Base-by-base conservation (phyloP, 306 rosid genomes). In the Abrus precatorius region DNA sequence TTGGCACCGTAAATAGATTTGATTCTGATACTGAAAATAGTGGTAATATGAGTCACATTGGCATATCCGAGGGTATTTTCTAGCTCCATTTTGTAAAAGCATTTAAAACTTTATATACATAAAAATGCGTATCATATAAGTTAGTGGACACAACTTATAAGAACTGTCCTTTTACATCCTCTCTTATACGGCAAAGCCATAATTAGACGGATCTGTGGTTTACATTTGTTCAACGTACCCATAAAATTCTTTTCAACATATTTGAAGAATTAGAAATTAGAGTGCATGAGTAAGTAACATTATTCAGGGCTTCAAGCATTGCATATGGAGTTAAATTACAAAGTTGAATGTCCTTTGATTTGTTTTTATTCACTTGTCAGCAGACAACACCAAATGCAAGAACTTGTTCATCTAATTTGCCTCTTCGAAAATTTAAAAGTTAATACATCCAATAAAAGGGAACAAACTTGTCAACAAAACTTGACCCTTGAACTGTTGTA, bases 401-500 rank as follows among this genome's bases (percentile, higher is more conserved):
- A 10, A 3, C 43, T 20, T 50, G 79, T 12, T 53, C 3, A 52
- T 43, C 14, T 6, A 50, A 67, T 53, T 38, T 84, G 85, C 69
- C 90, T 82, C 82, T 85, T 84, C 32, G 55, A 63, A 80, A 44
- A 28, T 82, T 65, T 53, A 77, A 82, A 87, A 87, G 90, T 50
- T 76, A 54, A 54, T 13, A 1, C 50, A 52, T 14, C n/a, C 54
- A 55, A 75, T 29, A 68, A 61, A 76, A 53, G 57, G 60, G 72
- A 69, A 55, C 57, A 13, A 57, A 48, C 27, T 55, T 5, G 12
- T 47, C 9, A 69, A 75, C 64, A 50, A 53, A 65, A 57, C 30
- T 3, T 83, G 89, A 30, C 90, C 87, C 61, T 88, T 86, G 88
- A 90, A 61, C 81, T 78, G 66, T 36, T 71, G 76, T 71, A 86